Evolutionary conservation across 192 early-diverging fungal genomes (phyloP), one percentile per base, ranked within the genome.

Genomic region (Hyaloraphidium curvatum): DNA sequence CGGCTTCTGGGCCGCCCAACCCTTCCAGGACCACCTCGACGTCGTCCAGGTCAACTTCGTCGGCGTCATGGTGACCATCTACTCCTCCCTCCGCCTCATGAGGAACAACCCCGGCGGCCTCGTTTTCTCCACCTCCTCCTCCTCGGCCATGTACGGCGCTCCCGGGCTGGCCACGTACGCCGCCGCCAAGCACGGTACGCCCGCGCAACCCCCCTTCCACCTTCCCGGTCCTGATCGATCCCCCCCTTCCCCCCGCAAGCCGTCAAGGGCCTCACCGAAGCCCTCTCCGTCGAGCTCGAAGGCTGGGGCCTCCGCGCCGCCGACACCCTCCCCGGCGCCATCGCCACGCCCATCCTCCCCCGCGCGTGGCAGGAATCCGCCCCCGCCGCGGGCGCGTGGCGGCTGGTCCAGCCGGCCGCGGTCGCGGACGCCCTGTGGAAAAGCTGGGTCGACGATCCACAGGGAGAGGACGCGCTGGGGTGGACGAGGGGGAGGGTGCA

Each of bases 111-210:
- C 11, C 7, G 43, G 43, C 19, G 43, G 43, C 9, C 23, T 48
- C 14, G 23, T 48, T 5, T 48, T 48, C 23, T 48, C 43, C 17
- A 48, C 43, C 7, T 22, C 17, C 23, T 48, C 43, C 14, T 11
- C 7, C 7, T 22, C 17, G 7, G 43, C 43, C 14, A 48, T 48
- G 43, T 48, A 48, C 43, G 19, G 43, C 11, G 9, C 25, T 4
- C 43, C 43, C 5, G 43, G 43, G 7, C 7, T 48, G 7, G 43
- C 43, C 7, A 48, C 43, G 23, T 48, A 48, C 43, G 14, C 43
- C 43, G 43, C 43, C 5, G 23, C 43, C 43, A 48, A 48, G 43
- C 43, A 48, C 43, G 43, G n/a, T n/a, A n/a, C n/a, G n/a, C n/a
- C n/a, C n/a, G n/a, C n/a, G n/a, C n/a, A n/a, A n/a, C n/a, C n/a